Conservation (phyloP, 371 early-diverging fungal genomes). For the Mycotypha africana region DNA sequence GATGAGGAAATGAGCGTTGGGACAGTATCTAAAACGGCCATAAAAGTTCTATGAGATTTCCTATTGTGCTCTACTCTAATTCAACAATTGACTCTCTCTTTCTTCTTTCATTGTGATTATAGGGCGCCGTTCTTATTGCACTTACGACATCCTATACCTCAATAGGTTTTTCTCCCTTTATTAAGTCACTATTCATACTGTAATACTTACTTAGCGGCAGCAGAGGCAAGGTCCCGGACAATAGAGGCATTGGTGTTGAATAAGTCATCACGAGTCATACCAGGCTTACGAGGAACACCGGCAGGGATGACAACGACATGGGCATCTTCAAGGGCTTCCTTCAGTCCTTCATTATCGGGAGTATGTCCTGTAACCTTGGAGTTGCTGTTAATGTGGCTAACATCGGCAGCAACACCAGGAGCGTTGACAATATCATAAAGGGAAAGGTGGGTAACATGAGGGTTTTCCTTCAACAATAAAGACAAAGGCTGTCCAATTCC, state of each 20-base stretch:
- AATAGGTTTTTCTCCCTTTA: too few species aligned
- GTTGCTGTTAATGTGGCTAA: constrained; percentile 94
- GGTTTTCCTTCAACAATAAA: constrained; percentile 79
- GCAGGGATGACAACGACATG: constrained; percentile 97
- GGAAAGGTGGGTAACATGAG: constrained; percentile 79
- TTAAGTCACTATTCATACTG: too few species aligned
- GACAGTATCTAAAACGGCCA: constrained; percentile 79
- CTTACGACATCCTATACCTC: too few species aligned
- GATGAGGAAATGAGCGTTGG: constrained; percentile 93
- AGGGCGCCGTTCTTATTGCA: too few species aligned
- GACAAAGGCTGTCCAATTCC: constrained; percentile 93
- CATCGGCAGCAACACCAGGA: constrained; percentile 96
- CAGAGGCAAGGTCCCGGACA: constrained; percentile 80
- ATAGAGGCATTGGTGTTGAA: constrained; percentile 98
- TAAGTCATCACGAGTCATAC: constrained; percentile 99
- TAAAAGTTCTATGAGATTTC: too few species aligned
- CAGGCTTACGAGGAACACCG: constrained; percentile 99
- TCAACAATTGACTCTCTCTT: too few species aligned
- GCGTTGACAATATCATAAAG: constrained; percentile 97
- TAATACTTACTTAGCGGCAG: constrained; percentile 49
- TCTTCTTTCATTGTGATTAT: too few species aligned
- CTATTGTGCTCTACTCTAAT: too few species aligned
- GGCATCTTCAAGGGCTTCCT: constrained; percentile 80
- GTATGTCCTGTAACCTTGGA: constrained; percentile 87
- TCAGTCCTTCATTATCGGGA: constrained; percentile 79